Base-by-base conservation (phyloP, 2,329 filamentous ascomycete genomes). In the Fusarium sp. region DNA sequence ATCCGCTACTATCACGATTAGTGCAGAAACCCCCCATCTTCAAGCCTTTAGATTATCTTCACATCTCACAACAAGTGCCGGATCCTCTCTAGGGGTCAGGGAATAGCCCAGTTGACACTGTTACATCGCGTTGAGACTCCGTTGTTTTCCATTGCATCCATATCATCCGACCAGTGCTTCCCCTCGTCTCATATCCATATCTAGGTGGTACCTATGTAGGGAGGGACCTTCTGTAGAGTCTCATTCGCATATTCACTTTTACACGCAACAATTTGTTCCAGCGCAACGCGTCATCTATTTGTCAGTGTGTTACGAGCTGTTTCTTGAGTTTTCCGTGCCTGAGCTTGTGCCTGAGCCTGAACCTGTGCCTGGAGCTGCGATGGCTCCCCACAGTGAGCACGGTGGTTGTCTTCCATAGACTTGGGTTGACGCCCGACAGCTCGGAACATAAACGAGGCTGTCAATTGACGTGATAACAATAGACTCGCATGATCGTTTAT, bases 131-230 rank as follows among this genome's bases (percentile, higher is more conserved):
- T 44, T 63, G 58, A 36, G 39, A 64, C 63, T 63, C 69, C 63
- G 51, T 69, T 69, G 61, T 65, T 62, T 56, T 63, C 36, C 50
- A 38, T 41, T 38, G 30, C 57, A 47, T 59, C 56, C 45, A 36
- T 62, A 69, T 69, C 47, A 63, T 74, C 66, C 68, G 63, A 55
- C 61, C 67, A 65, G 44, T 58, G 17, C 55, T 68, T 60, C 69
- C 35, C 47, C 71, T 73, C 72, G 63, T 75, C 61, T 72, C 74
- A 63, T 75, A 69, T 77, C 60, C 47, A 61, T 70, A 66, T n/a
- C 32, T 53, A 63, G 35, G 24, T 15, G 41, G 35, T 18, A 36
- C 35, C 35, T 32, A 48, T 36, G 55, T 48, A 59, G 56, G 24
- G 35, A 54, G 51, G 51, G 51, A 55, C 51, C 24, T 17, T 60